Evolutionary conservation across 176 grass and related monocot genomes (phyloP), one percentile per base, ranked within the genome.

Genomic region (Phoenix roebelenii): DNA sequence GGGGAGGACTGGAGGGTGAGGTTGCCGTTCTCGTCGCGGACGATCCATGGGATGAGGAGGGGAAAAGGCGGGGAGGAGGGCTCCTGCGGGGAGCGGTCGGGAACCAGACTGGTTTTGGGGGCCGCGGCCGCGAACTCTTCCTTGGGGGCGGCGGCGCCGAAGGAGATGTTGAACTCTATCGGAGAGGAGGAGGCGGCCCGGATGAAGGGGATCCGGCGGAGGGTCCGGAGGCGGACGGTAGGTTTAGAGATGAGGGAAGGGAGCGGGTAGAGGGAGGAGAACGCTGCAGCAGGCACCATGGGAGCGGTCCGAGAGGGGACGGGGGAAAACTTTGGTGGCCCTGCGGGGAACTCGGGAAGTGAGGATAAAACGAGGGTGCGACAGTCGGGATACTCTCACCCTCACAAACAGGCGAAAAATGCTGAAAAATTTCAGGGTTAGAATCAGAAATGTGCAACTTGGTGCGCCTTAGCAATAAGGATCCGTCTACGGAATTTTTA

Each of bases 81-180:
- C 3, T 23, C 39, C 52, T 23, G 51, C 25, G 55, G 50, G 12
- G 78, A 74, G 23, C 63, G 0, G 68, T 64, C 2, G 10, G 81
- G 18, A 7, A 23, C 39, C 48, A 78, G 51, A 65, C 9, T 44
- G 10, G 75, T 16, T 35, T 82, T 87, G 1, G 80, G 20, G 7
- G 54, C 35, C 10, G 35, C 56, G 49, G 70, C 52, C n/a, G 52
- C 65, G 12, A 28, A 22, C 14, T 32, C 28, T 3, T 15, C 65
- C 3, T 52, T 14, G 10, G n/a, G 18, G 20, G 80, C 44, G 52
- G 82, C 50, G 51, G 65, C 74, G n/a, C 73, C 77, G 66, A 93
- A 87, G 18, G 84, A 74, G 61, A 88, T 81, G 76, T 92, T 80
- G 86, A 89, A 89, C 63, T 82, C 72, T 3, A 69, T 52, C 25